These are phyloP conservation scores for Lophium mytilinum DNA, from an alignment of 495 filamentous ascomycete species.

Conservation along the genomic window DNA sequence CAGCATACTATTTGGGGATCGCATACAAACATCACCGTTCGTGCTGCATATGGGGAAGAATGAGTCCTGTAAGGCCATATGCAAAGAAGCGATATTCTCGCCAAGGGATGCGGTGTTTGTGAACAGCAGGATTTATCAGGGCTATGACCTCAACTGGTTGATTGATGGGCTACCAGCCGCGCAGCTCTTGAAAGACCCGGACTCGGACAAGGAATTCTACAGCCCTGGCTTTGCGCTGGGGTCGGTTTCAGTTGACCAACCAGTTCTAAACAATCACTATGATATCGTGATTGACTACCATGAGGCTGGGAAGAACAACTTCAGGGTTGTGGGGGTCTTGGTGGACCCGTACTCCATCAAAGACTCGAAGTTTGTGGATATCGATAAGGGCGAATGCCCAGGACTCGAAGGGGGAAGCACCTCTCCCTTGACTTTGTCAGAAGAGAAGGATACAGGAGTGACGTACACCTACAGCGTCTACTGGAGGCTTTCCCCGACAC, in stretches of 20 bases:
- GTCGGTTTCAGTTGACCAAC: slow-evolving; percentile 37
- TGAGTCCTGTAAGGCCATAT: slow-evolving; percentile 77
- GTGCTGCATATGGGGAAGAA: slow-evolving; percentile 76
- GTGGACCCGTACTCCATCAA: slow-evolving; percentile 70
- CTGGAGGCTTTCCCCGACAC: slow-evolving; percentile 70
- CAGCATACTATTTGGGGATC: slow-evolving; percentile 93
- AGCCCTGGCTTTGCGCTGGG: slow-evolving; percentile 84
- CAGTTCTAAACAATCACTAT: slow-evolving; percentile 82
- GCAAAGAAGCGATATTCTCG: slow-evolving; percentile 56
- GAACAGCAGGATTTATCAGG: slow-evolving; percentile 69
- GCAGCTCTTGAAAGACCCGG: slow-evolving; percentile 62
- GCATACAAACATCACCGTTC: slow-evolving; percentile 86
- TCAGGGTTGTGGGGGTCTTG: slow-evolving; percentile 81
- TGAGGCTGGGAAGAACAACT: slow-evolving; percentile 55
- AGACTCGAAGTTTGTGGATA: slow-evolving; percentile 47
- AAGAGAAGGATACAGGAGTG: slow-evolving; percentile 60
- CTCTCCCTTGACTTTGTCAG: slow-evolving; percentile 50
- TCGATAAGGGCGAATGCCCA: slow-evolving; percentile 51
- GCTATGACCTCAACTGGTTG: slow-evolving; percentile 89
- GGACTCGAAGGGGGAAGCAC: slow-evolving; percentile 34
- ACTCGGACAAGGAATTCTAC: slow-evolving; percentile 68
- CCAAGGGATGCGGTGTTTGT: slow-evolving; percentile 65
- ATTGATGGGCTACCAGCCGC: slow-evolving; percentile 90
- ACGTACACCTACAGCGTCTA: slow-evolving; percentile 85
- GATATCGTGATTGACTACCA: slow-evolving; percentile 94